A percentile compares a stretch with the other conserved stretches of the same genome.
These are phyloP conservation scores for Pulveroboletus ravenelii DNA, from an alignment of 768 basidiomycete genomes.

Conservation along the genomic window DNA sequence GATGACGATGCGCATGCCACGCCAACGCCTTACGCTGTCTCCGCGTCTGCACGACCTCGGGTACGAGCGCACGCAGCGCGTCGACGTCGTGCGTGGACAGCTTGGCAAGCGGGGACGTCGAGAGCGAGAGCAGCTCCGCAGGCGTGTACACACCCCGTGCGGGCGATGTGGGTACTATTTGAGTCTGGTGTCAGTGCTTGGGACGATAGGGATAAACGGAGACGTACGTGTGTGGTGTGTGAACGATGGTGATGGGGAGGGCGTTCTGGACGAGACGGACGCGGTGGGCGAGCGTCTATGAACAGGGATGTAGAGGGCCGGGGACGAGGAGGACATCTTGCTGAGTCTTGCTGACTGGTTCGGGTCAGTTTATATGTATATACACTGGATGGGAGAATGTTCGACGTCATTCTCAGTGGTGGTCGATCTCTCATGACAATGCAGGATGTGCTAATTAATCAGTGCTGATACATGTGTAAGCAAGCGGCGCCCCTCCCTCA, in stretches of 20 bases:
- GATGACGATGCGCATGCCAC: slow-evolving; percentile 17
- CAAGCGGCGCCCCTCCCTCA: slow-evolving; percentile 19
- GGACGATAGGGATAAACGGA: background rate
- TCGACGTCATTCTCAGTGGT: slow-evolving; percentile 5
- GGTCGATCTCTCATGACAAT: background rate
- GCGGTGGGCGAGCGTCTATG: slow-evolving; percentile 31
- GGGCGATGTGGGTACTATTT: background rate
- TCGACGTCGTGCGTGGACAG: slow-evolving; percentile 3
- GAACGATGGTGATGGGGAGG: slow-evolving; percentile 1
- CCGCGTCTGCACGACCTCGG: slow-evolving; percentile 25
- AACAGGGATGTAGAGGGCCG: slow-evolving; percentile 36
- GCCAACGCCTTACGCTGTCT: slow-evolving; percentile 24
- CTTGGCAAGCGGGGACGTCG: slow-evolving; percentile 19
- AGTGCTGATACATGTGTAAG: background rate
- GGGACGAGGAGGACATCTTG: slow-evolving; percentile 1
- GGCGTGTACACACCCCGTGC: slow-evolving; percentile 23
- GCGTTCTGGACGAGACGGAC: slow-evolving; percentile 11
- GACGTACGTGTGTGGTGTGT: slow-evolving; percentile 2
- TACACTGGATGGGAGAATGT: slow-evolving; percentile 11
- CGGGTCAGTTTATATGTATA: background rate
- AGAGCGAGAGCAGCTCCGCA: slow-evolving; percentile 21
- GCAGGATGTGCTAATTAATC: slow-evolving; percentile 4
- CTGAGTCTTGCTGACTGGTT: background rate
- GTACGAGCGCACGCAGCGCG: slow-evolving; percentile 15
- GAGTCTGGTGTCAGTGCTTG: background rate